Conservation (phyloP, 2,329 filamentous ascomycete species). For the Pseudogymnoascus sp. region DNA sequence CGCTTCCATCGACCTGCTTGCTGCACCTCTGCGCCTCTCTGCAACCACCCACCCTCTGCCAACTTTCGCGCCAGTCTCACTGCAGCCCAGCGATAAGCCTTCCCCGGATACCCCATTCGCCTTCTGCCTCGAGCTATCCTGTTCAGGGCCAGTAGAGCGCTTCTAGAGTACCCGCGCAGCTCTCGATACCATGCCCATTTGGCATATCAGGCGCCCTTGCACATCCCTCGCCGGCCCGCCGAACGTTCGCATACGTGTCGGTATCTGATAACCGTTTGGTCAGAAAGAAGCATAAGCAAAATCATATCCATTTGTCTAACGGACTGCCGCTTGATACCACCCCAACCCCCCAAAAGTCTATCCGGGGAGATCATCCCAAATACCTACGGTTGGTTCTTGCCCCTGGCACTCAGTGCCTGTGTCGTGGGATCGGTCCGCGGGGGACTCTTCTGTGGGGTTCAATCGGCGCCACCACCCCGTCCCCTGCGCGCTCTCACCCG, state of each 20-base stretch:
- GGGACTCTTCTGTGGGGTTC: constrained; percentile 5
- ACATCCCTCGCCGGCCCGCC: constrained; percentile 1
- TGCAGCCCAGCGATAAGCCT: not conserved
- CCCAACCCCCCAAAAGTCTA: not conserved
- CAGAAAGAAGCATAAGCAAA: constrained; percentile 2
- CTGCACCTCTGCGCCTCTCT: not conserved
- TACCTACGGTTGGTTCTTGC: constrained; percentile 4
- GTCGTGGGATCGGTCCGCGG: constrained; percentile 1
- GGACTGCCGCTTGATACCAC: not conserved
- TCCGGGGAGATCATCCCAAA: not conserved
- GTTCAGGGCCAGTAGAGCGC: constrained; percentile 4
- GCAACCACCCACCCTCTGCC: not conserved
- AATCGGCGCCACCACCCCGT: not conserved
- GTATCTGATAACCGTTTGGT: not conserved
- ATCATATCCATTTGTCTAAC: not conserved
- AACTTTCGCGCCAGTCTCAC: not conserved
- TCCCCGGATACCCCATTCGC: constrained; percentile 5
- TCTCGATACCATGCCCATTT: constrained; percentile 5
- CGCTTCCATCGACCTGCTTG: not conserved
- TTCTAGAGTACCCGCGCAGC: constrained; percentile 1
- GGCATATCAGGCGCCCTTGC: constrained; percentile 3
- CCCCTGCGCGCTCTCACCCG: constrained; percentile 6
- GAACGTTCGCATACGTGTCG: constrained; percentile 1
- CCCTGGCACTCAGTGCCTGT: not conserved
- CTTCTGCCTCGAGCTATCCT: constrained; percentile 3